Evolutionary conservation across 202 grass and related monocot genomes (phyloP), one percentile per base, ranked within the genome.

Genomic region (Bolboschoenoplectus hybrid): DNA sequence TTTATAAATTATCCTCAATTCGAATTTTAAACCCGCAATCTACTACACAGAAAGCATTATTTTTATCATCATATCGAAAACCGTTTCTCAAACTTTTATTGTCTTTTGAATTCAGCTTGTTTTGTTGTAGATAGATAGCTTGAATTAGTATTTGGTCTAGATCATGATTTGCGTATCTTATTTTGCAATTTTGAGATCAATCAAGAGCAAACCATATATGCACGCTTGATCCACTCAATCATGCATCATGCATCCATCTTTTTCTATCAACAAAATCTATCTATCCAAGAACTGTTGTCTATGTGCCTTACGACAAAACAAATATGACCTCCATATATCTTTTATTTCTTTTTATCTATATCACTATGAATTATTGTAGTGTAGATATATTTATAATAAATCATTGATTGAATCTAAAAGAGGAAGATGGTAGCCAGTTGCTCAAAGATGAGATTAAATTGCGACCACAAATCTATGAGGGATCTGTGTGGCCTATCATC

Each of bases 401-500:
- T 80, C 55, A 61, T 80, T 60, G 55, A 80, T 80, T 60, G 55
- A 80, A 80, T 79, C n/a, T 34, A 58, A 16, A 60, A 43, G 11
- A 17, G 52, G 20, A 77, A 43, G 55, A 61, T 61, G 38, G 55
- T 43, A 12, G 7, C 13, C 53, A 61, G 19, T 80, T 61, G 76
- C 38, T 20, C 3, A 80, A 16, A 60, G 76, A 80, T 80, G 3
- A 80, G 55, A 80, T 80, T 41, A 60, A 80, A 80, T 80, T 61
- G 16, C 53, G 51, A 19, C 76, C 76, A 80, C 76, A 58, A 80
- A 43, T 80, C 55, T 61, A 60, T 57, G 53, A 61, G 76, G 38
- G 14, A 61, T 80, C 55, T 60, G 14, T 19, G 52, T 80, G 16
- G 86, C 51, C 85, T 86, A 93, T 91, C 88, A 89, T 90, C 85